These are phyloP conservation scores for Sclerotinia subarctica DNA, from an alignment of 2,329 filamentous ascomycete genomes.

Conservation along the genomic window DNA sequence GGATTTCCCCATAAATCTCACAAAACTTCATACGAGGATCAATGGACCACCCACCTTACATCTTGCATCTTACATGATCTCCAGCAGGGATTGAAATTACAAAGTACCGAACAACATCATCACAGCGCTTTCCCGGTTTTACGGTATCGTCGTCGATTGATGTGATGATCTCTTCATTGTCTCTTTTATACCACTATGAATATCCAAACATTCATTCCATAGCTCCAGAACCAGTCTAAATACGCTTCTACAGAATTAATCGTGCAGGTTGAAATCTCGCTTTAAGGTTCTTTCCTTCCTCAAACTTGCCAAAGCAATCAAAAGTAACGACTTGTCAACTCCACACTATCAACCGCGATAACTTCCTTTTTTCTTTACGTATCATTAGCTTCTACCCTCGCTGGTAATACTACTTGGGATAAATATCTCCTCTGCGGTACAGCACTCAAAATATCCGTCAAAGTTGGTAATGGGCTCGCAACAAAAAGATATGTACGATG, in stretches of 20 bases:
- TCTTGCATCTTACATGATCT: neutral
- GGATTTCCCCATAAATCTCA: neutral
- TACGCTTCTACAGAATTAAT: neutral
- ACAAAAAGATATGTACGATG: slow-evolving; percentile 6
- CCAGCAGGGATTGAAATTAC: slow-evolving; percentile 12
- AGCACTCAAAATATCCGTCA: neutral
- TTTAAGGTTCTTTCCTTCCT: neutral
- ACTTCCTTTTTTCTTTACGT: neutral
- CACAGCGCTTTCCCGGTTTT: neutral
- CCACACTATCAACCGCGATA: neutral
- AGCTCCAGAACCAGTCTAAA: neutral
- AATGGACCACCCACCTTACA: no score
- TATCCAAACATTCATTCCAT: neutral
- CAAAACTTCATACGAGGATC: neutral
- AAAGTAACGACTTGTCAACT: neutral
- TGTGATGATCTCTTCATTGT: neutral
- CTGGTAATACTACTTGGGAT: no score
- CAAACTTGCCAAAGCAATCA: neutral
- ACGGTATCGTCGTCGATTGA: neutral
- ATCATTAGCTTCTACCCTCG: neutral
- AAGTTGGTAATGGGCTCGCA: neutral
- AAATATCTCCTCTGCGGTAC: neutral
- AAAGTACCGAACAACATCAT: neutral
- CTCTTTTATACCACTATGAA: neutral
- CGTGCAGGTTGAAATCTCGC: neutral